Percentiles rank a stretch among this genome's conserved stretches.
Conservation (phyloP, 148 eudicot genomes). For the Dianthus caryophyllus region DNA sequence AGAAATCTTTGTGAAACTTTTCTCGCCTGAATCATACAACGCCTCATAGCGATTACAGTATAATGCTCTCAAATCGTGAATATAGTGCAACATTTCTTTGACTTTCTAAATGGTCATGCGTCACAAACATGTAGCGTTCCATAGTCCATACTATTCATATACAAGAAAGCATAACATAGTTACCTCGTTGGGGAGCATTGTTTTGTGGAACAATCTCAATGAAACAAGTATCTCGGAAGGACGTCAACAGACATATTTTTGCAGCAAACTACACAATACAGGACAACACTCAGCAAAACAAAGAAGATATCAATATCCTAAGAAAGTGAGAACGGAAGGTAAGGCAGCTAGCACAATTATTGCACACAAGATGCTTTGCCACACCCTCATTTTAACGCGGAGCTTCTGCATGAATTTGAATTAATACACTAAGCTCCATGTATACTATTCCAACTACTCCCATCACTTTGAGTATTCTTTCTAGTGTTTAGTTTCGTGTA, state of each 20-base stretch:
- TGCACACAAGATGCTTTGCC: not conserved
- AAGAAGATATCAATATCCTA: not conserved
- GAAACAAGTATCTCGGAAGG: constrained; percentile 85
- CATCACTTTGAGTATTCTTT: not conserved
- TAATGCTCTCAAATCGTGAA: not conserved
- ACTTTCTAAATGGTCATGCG: not conserved
- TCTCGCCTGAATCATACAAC: not conserved
- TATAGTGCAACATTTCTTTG: not conserved
- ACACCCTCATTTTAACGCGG: not conserved
- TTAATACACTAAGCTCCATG: not conserved
- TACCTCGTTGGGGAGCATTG: constrained; percentile 71
- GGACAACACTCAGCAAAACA: not conserved
- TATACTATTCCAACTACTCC: not conserved
- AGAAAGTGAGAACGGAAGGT: constrained; percentile 5
- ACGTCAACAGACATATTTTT: constrained; percentile 87
- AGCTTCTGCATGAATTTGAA: not conserved
- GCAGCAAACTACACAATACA: constrained; percentile 67
- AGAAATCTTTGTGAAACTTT: not conserved
- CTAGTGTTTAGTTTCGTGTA: not conserved
- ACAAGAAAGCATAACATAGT: not conserved
- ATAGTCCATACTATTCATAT: not conserved
- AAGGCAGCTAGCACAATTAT: not conserved
- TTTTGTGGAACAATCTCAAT: constrained; percentile 70
- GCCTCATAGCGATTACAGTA: not conserved
- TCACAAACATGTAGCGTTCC: not conserved